Conservation (phyloP, 306 rosid species). For the Castanopsis chinensis region DNA sequence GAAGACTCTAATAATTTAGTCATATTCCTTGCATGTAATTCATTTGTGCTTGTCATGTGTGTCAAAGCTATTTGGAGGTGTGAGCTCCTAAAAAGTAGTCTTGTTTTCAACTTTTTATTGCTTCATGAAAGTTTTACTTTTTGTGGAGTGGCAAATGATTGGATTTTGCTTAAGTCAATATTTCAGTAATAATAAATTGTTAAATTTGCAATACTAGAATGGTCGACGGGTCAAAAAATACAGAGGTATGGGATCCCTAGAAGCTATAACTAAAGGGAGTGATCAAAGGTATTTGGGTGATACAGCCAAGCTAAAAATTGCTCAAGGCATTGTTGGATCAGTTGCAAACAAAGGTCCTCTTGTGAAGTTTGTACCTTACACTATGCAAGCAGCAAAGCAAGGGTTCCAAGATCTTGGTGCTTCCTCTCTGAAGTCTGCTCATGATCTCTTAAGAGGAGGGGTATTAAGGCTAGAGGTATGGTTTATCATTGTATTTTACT, state of each 20-base stretch:
- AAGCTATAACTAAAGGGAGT: slow-evolving; percentile 97
- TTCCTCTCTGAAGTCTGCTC: slow-evolving; percentile 73
- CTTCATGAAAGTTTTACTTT: neutral
- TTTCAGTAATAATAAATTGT: slow-evolving; percentile 6
- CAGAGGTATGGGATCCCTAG: slow-evolving; percentile 94
- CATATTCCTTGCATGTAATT: neutral
- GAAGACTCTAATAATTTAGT: too few relatives aligned
- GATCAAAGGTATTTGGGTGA: too few relatives aligned
- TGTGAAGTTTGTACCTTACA: slow-evolving; percentile 2
- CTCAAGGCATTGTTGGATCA: too few relatives aligned
- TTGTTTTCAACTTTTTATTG: neutral
- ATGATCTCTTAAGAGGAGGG: slow-evolving; percentile 70
- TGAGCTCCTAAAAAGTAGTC: neutral
- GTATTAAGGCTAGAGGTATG: slow-evolving; percentile 85
- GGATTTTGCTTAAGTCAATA: slow-evolving; percentile 4
- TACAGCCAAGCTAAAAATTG: too few relatives aligned
- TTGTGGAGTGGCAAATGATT: neutral
- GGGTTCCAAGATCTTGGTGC: slow-evolving; percentile 99
- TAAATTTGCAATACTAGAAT: slow-evolving; percentile 47
- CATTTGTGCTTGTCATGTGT: neutral
- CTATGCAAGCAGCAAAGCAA: slow-evolving; percentile 87
- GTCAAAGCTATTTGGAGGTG: neutral
- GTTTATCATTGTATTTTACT: neutral
- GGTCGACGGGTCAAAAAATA: slow-evolving; percentile 71
- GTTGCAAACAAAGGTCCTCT: too few relatives aligned